These are phyloP conservation scores for Blastocladiella britannica DNA, from an alignment of 192 early-diverging fungal species.

Conservation along the genomic window DNA sequence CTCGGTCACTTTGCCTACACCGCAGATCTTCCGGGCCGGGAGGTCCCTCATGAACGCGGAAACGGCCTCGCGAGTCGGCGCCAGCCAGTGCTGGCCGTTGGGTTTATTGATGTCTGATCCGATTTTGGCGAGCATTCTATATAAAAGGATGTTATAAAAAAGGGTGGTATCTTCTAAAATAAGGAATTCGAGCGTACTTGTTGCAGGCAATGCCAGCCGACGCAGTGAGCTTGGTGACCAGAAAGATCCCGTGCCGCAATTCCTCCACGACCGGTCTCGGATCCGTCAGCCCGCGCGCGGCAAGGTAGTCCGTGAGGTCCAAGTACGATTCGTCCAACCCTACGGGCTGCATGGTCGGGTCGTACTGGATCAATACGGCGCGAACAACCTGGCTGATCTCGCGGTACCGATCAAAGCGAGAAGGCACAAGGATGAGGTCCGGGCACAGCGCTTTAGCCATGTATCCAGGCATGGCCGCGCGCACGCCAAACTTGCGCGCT, in stretches of 20 bases:
- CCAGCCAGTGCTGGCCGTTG: conserved; percentile 39
- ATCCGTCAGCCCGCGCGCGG: conserved; percentile 10
- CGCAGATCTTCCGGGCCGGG: conserved; percentile 29
- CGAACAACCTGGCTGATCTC: conserved; percentile 20
- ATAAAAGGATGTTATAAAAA: too few species aligned
- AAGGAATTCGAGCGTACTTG: too few species aligned
- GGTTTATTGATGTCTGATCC: conserved; percentile 45
- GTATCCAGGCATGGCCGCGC: conserved; percentile 45
- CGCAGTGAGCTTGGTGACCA: conserved; percentile 19
- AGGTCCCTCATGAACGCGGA: conserved; percentile 21
- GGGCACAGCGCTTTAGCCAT: conserved; percentile 38
- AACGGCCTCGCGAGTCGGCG: conserved; percentile 15
- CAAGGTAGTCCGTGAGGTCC: conserved; percentile 25
- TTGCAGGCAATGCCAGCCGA: conserved; percentile 32
- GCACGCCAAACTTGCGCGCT: conserved; percentile 39
- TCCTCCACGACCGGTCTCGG: conserved; percentile 17
- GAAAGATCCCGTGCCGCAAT: conserved; percentile 26
- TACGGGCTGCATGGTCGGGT: conserved; percentile 16
- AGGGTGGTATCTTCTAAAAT: too few species aligned
- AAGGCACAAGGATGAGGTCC: conserved; percentile 23
- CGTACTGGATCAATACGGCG: conserved; percentile 17
- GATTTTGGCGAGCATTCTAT: conserved; percentile 23
- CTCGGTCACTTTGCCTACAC: conserved; percentile 36
- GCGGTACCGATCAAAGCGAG: conserved; percentile 29
- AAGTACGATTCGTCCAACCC: conserved; percentile 11